Percentiles rank a stretch among this genome's conserved stretches.
These are phyloP conservation scores for Coprinellus micaceus DNA, from an alignment of 768 basidiomycete species.

Conservation along the genomic window DNA sequence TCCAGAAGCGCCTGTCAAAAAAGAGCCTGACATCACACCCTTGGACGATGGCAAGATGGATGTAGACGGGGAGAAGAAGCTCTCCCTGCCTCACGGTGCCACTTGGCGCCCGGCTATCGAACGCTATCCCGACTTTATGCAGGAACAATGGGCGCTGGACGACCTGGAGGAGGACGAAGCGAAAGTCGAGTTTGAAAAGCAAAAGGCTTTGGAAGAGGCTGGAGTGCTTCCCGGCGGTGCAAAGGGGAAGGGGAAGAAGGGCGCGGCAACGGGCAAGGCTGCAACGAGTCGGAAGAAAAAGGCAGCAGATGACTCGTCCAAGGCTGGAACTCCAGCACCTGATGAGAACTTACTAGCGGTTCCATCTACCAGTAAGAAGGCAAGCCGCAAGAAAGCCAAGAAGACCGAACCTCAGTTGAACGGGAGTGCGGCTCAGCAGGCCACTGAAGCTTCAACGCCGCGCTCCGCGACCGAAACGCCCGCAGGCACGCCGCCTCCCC, in stretches of 20 bases:
- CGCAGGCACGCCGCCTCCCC: conserved; percentile 8
- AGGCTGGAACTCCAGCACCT: neutral
- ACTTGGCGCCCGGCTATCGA: conserved; percentile 82
- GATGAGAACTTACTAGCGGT: neutral
- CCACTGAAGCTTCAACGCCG: neutral
- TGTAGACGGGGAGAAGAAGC: conserved; percentile 6
- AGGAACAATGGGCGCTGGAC: conserved; percentile 77
- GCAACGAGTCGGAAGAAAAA: conserved; percentile 5
- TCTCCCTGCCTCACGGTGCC: conserved; percentile 23
- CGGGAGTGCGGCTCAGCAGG: conserved; percentile 1
- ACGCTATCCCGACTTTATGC: conserved; percentile 80
- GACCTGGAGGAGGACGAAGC: conserved; percentile 73
- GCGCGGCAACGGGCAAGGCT: neutral
- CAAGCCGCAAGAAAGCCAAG: neutral
- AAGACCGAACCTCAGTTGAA: conserved; percentile 13
- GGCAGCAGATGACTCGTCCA: neutral
- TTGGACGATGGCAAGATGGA: conserved; percentile 5
- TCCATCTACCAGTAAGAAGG: neutral
- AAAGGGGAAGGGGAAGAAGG: conserved; percentile 29
- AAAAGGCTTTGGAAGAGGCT: conserved; percentile 44
- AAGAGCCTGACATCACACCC: conserved; percentile 6
- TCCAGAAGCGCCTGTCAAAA: conserved; percentile 7
- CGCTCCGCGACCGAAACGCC: conserved; percentile 14
- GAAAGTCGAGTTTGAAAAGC: conserved; percentile 46
- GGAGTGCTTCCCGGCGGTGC: conserved; percentile 26